Base-by-base conservation (phyloP, 225 moss, liverwort and hornwort species). In the Sphagnum contortum region DNA sequence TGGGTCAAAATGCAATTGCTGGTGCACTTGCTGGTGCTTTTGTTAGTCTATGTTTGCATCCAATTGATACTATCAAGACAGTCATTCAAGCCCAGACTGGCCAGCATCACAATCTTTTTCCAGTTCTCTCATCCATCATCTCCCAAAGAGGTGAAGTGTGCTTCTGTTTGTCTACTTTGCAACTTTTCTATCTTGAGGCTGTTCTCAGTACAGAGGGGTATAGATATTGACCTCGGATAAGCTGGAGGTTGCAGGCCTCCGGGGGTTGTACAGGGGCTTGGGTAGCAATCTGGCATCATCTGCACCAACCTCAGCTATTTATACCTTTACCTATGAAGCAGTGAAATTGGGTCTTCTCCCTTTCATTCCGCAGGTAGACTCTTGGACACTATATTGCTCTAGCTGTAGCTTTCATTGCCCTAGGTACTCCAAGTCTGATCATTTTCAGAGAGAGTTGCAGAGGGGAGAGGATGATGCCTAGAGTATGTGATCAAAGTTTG, bases 251-350 rank as follows among this genome's bases (percentile, higher is more conserved):
- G 65, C 78, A 85, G 84, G 84, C 71, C 64, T 85, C 60, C 78
- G 77, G 78, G 84, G 84, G 63, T 73, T 85, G 75, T 85, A 85
- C 69, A 71, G 84, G 51, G 84, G 81, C 64, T 64, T 85, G 59
- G 84, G 84, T 57, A 85, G 81, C 65, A 85, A 85, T 70, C 46
- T 85, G 29, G 73, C 84, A 5, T 85, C 84, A 47, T 85, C 84
- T 49, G 84, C 84, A 13, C 84, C 84, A 65, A 81, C 71, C 57
- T 85, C 84, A 29, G 84, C 84, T 46, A 81, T 85, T 14, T 85
- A 85, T 50, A 81, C 81, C 13, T 78, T 85, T 44, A 81, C 84
- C 53, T 85, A 85, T 60, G 84, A 85, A 76, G 78, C 84, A 73
- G 76, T 85, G 49, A 85, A 85, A 69, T 75, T 81, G 59, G 81